Evolutionary conservation across 768 basidiomycete genomes (phyloP).

Genomic region (Lanmaoa rubissima): DNA sequence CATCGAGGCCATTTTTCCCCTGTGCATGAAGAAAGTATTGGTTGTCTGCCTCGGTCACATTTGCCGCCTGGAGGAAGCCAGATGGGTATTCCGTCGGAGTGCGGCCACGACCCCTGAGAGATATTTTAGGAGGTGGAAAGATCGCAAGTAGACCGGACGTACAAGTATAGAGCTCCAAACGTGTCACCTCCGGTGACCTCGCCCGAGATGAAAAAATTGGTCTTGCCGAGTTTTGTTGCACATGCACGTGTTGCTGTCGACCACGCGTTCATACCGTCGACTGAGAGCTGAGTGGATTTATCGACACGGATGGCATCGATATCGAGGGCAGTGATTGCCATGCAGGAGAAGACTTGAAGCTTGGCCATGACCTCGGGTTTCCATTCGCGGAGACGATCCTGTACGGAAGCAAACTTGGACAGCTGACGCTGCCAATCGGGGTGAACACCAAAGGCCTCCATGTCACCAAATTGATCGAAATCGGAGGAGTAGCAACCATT

Average conservation of each 20-base stretch:
- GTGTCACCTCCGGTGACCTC: constrained; percentile 94
- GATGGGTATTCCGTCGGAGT: constrained; percentile 69
- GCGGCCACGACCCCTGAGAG: constrained; percentile 78
- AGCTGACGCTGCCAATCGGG: constrained; percentile 93
- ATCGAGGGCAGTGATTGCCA: constrained; percentile 85
- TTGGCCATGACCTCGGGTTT: constrained; percentile 73
- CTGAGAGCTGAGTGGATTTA: constrained; percentile 89
- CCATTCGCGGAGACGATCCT: constrained; percentile 96
- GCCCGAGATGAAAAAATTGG: constrained; percentile 87
- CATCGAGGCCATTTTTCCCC: constrained; percentile 63
- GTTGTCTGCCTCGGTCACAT: constrained; percentile 55
- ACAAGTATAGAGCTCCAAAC: constrained; percentile 86
- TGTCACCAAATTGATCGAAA: constrained; percentile 95
- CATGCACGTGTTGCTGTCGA: constrained; percentile 69
- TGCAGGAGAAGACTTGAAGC: constrained; percentile 76
- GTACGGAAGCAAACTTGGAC: constrained; percentile 93
- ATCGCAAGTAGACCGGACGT: constrained; percentile 27
- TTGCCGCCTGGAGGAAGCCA: constrained; percentile 67
- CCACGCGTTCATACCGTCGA: constrained; percentile 80
- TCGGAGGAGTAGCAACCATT: constrained; percentile 79
- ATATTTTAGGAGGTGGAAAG: neutral
- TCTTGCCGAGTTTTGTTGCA: constrained; percentile 69
- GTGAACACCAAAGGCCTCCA: constrained; percentile 97
- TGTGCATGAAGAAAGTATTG: constrained; percentile 80
- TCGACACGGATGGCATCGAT: constrained; percentile 95